phyloP scores from a whole-genome alignment of 129 eudicot genomes.

The Saposhnikovia divaricata region DNA sequence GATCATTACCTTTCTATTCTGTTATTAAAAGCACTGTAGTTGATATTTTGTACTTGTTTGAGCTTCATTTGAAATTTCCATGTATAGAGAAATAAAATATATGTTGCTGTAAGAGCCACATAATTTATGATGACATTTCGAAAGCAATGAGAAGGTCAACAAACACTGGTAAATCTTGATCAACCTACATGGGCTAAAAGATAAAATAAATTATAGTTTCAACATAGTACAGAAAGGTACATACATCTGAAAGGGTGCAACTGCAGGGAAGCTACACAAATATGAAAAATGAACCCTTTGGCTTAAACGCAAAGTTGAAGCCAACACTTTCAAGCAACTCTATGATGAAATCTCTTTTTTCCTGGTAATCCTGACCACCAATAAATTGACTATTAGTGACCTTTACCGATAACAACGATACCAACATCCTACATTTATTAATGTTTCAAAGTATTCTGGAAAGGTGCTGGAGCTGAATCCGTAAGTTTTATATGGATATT shows the following conservation, averaged over 20 bases:
- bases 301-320: constrained; percentile 43
- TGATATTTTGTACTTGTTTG: no score
- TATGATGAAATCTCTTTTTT: constrained; percentile 56
- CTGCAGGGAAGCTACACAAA: constrained; percentile 68
- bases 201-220: neutral
- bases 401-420: neutral
- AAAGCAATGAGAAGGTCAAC: neutral
- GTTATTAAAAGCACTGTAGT: no score
- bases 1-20: no score
- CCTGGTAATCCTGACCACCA: constrained; percentile 59
- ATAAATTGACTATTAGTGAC: constrained; percentile 8
- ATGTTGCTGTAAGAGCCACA: no score
- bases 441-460: constrained; percentile 63
- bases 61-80: no score
- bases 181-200: neutral
- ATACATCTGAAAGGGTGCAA: constrained; percentile 65
- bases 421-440: constrained; percentile 41
- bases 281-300: constrained; percentile 79
- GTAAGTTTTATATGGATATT: constrained; percentile 76
- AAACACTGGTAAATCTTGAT: neutral
- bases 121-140: neutral
- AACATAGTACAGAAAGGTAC: constrained; percentile 16
- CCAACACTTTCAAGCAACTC: constrained; percentile 60
- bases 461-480: constrained; percentile 99
- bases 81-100: no score